A percentile compares a stretch with the other conserved stretches of the same genome.
Evolutionary conservation across 441 rosid species (phyloP).

Genomic region (Hura crepitans): DNA sequence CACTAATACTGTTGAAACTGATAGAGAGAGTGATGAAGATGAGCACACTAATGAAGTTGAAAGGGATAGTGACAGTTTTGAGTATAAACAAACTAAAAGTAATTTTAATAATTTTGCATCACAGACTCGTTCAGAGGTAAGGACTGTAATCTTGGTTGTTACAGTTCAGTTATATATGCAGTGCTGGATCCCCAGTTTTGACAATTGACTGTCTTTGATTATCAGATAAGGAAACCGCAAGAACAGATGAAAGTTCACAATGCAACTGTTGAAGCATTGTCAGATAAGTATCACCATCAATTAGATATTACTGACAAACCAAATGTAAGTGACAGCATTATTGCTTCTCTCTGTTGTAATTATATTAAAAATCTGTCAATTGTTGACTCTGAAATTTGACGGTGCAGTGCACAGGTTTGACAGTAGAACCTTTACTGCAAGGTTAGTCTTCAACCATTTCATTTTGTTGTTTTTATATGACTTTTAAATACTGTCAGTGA

Average conservation of each 20-base stretch:
- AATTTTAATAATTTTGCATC: slow-evolving; percentile 16
- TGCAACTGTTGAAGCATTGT: slow-evolving; percentile 27
- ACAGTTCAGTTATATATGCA: slow-evolving; percentile 17
- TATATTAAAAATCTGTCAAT: slow-evolving; percentile 1
- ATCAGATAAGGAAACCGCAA: slow-evolving; percentile 20
- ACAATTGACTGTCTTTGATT: slow-evolving; percentile 11
- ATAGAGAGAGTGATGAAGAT: slow-evolving; percentile 28
- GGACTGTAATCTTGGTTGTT: slow-evolving; percentile 5
- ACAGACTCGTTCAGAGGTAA: slow-evolving; percentile 38
- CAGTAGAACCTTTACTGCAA: slow-evolving; percentile 30
- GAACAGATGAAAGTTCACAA: slow-evolving; percentile 28
- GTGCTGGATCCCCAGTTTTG: not conserved
- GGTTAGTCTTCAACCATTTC: slow-evolving; percentile 37
- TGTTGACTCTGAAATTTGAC: slow-evolving; percentile 20
- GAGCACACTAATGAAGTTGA: slow-evolving; percentile 27
- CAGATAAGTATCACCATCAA: slow-evolving; percentile 29
- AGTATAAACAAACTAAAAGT: slow-evolving; percentile 22
- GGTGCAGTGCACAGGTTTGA: slow-evolving; percentile 46
- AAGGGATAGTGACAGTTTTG: slow-evolving; percentile 23
- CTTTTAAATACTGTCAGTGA: not conserved
- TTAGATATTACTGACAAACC: slow-evolving; percentile 31
- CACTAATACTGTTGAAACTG: slow-evolving; percentile 29
- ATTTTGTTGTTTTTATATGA: slow-evolving; percentile 7
- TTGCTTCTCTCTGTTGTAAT: not conserved
- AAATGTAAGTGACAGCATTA: slow-evolving; percentile 35